These are phyloP conservation scores for Ceratobasidium sp. DNA, from an alignment of 1,284 basidiomycete species.

Conservation along the genomic window DNA sequence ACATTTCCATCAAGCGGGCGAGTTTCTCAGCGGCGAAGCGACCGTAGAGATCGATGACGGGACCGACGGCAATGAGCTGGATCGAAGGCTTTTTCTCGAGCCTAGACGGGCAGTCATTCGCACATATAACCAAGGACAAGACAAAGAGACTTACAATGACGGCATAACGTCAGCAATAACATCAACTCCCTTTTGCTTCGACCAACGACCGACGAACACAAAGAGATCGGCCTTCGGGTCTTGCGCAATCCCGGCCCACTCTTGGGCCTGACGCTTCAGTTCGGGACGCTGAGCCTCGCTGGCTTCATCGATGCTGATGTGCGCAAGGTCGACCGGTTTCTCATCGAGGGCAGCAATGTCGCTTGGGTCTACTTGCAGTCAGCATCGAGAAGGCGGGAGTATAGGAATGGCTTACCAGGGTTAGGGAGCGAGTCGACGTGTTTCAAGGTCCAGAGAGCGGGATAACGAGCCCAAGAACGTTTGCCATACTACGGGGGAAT, in stretches of 20 bases:
- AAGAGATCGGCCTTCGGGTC: slow-evolving; percentile 88
- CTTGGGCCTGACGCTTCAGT: slow-evolving; percentile 86
- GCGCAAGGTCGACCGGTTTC: slow-evolving; percentile 70
- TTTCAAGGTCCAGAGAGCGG: slow-evolving; percentile 91
- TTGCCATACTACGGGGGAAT: slow-evolving; percentile 70
- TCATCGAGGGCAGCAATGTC: slow-evolving; percentile 92
- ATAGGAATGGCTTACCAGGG: slow-evolving; percentile 57
- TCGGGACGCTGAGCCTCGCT: slow-evolving; percentile 89
- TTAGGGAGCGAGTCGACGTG: slow-evolving; percentile 94
- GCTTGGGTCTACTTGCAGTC: slow-evolving; percentile 64
- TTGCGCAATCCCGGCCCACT: slow-evolving; percentile 91
- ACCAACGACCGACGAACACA: slow-evolving; percentile 96
- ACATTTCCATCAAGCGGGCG: slow-evolving; percentile 89
- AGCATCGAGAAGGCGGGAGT: not conserved
- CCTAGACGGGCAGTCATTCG: slow-evolving; percentile 51
- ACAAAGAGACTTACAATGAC: slow-evolving; percentile 62
- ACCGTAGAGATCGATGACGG: slow-evolving; percentile 92
- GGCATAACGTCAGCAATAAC: slow-evolving; percentile 94
- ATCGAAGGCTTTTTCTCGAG: slow-evolving; percentile 85
- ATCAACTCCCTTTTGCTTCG: slow-evolving; percentile 95
- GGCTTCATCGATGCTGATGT: slow-evolving; percentile 77
- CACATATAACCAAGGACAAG: slow-evolving; percentile 6
- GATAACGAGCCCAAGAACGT: slow-evolving; percentile 92
- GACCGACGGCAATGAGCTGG: slow-evolving; percentile 87
- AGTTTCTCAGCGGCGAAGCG: slow-evolving; percentile 93